Evolutionary conservation across 257 asterid species (phyloP).

Genomic region (Ilex asprella): DNA sequence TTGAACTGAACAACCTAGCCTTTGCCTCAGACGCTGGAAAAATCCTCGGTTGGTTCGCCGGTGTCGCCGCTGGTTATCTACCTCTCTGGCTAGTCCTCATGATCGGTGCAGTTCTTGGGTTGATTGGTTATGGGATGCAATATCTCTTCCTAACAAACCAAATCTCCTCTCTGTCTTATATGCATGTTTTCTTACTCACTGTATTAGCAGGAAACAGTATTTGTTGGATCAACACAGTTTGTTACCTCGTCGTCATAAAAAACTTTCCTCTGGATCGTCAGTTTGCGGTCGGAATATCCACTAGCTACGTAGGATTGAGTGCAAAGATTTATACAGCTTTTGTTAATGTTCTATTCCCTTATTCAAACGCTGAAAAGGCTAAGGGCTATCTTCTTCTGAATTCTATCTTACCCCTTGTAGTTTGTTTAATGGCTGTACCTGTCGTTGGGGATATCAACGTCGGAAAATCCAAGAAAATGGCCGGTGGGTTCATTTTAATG

Average conservation of each 20-base stretch:
- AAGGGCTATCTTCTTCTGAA: conserved; percentile 42
- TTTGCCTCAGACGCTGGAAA: conserved; percentile 86
- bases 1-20: conserved; percentile 71
- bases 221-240: conserved; percentile 80
- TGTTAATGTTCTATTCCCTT: conserved; percentile 29
- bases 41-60: conserved; percentile 70
- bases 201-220: conserved; percentile 64
- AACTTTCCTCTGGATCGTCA: conserved; percentile 67
- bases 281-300: conserved; percentile 60
- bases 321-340: conserved; percentile 48
- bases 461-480: conserved; percentile 37
- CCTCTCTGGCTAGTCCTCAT: conserved; percentile 72
- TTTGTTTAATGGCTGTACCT: conserved; percentile 31
- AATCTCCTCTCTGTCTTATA: conserved; percentile 24
- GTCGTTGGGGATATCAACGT: conserved; percentile 15
- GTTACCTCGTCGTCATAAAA: conserved; percentile 39
- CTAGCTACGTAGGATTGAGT: conserved; percentile 63
- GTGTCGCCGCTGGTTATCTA: conserved; percentile 48
- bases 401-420: conserved; percentile 40
- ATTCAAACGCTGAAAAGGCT: conserved; percentile 28
- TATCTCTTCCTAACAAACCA: conserved; percentile 40
- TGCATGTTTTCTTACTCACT: conserved; percentile 48
- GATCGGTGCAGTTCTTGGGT: conserved; percentile 55
- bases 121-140: conserved; percentile 67
- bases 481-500: conserved; percentile 52